A percentile compares a stretch with the other conserved stretches of the same genome.
These are phyloP conservation scores for Salvia rosmarinus DNA, from an alignment of 257 asterid genomes.

Conservation along the genomic window DNA sequence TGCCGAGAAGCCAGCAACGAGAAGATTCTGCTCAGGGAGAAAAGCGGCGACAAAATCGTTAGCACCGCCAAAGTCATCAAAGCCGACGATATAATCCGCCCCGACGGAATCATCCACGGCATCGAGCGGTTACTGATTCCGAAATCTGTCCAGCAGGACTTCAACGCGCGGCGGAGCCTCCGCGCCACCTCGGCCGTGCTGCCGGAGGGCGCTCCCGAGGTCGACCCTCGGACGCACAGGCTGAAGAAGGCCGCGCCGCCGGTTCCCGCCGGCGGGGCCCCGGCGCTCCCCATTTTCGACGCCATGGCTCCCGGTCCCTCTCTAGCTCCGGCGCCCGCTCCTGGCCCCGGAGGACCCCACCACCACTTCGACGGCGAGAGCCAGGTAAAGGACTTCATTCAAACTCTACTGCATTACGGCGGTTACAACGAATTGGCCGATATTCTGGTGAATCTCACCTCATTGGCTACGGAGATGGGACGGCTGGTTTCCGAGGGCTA, in stretches of 20 bases:
- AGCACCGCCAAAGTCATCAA: constrained; percentile 49
- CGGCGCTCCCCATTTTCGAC: constrained; percentile 61
- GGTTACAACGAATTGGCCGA: constrained; percentile 96
- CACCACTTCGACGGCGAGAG: no score
- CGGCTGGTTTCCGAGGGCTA: constrained; percentile 86
- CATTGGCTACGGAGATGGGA: constrained; percentile 92
- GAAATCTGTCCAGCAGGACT: constrained; percentile 78
- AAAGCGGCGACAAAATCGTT: constrained; percentile 49
- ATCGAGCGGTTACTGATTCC: constrained; percentile 77
- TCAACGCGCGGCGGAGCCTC: constrained; percentile 76
- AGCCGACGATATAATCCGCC: constrained; percentile 68
- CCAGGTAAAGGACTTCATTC: no score
- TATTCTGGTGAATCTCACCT: constrained; percentile 78
- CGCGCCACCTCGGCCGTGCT: constrained; percentile 72
- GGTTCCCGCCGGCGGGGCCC: constrained; percentile 67
- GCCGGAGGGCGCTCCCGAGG: constrained; percentile 86
- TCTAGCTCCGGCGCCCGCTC: constrained; percentile 93
- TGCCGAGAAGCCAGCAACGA: constrained; percentile 55
- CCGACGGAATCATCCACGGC: constrained; percentile 97
- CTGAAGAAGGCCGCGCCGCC: constrained; percentile 60
- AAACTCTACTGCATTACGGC: constrained; percentile 79
- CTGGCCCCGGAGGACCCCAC: constrained; percentile 78
- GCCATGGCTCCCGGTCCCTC: constrained; percentile 97
- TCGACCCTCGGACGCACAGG: constrained; percentile 81
- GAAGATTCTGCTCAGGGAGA: constrained; percentile 37